Conservation (phyloP, 345 rosid genomes). For the Cochlearia excelsa region DNA sequence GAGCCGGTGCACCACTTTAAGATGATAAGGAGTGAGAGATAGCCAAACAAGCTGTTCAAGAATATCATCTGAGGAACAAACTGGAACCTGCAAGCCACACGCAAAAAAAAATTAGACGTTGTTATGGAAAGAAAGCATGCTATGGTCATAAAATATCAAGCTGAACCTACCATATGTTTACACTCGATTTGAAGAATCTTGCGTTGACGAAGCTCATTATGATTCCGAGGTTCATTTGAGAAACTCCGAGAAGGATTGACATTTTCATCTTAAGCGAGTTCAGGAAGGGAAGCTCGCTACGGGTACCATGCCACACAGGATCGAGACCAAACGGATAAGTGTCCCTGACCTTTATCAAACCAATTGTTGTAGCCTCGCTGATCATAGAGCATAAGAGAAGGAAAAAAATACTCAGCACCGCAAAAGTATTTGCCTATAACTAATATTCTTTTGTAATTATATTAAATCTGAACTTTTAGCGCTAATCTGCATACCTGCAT, state of each 20-base stretch:
- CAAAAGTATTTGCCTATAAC: too few species aligned
- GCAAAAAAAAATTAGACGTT: conserved; percentile 16
- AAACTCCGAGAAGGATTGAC: conserved; percentile 94
- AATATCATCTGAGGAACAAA: conserved; percentile 95
- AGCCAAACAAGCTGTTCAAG: conserved; percentile 87
- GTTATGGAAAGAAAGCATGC: too few species aligned
- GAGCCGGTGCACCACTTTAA: conserved; percentile 94
- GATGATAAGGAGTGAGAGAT: conserved; percentile 73
- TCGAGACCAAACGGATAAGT: conserved; percentile 95
- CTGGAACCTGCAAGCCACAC: conserved; percentile 63
- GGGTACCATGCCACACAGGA: conserved; percentile 91
- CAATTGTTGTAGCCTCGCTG: conserved; percentile 83
- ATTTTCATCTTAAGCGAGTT: conserved; percentile 98
- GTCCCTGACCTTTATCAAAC: conserved; percentile 72
- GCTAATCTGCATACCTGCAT: conserved; percentile 61
- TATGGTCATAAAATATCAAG: too few species aligned
- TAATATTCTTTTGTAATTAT: neutral
- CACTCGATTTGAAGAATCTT: conserved; percentile 50
- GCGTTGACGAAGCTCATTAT: conserved; percentile 90
- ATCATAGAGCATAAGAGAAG: conserved; percentile 17
- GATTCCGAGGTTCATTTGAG: conserved; percentile 98
- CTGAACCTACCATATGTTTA: conserved; percentile 65
- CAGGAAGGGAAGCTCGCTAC: conserved; percentile 87
- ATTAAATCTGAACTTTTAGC: neutral
- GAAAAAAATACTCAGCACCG: conserved; percentile 3